These are phyloP conservation scores for Scutellaria galericulata DNA, from an alignment of 257 asterid genomes.

Conservation along the genomic window DNA sequence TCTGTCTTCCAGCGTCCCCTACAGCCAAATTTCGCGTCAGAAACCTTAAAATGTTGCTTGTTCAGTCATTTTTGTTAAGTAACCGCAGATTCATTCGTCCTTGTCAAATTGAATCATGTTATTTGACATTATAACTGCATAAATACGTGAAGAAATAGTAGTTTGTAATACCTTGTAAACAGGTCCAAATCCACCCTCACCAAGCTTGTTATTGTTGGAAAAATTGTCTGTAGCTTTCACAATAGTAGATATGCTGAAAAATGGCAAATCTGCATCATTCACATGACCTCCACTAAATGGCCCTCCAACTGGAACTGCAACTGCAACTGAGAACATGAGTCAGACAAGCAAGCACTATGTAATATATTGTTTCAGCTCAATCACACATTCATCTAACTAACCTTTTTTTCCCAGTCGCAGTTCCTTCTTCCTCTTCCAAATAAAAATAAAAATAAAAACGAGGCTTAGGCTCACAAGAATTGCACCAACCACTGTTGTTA, in stretches of 20 bases:
- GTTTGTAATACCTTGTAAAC: not conserved
- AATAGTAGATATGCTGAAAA: constrained; percentile 3
- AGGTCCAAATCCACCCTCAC: constrained; percentile 27
- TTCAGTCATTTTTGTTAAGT: not conserved
- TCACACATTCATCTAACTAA: not conserved
- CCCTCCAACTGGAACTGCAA: not conserved
- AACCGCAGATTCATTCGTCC: too few relatives aligned
- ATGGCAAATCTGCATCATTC: constrained; percentile 14
- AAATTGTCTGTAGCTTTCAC: not conserved
- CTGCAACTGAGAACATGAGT: not conserved
- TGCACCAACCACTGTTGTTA: not conserved
- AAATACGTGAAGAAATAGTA: not conserved
- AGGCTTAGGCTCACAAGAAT: not conserved
- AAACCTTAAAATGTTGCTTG: not conserved
- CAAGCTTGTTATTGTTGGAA: not conserved
- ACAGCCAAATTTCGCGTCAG: not conserved
- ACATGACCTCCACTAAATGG: not conserved
- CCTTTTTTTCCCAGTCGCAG: not conserved
- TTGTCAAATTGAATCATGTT: too few relatives aligned
- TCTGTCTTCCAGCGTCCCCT: constrained; percentile 20
- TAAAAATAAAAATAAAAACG: too few relatives aligned
- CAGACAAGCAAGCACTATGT: not conserved
- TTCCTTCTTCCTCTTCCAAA: not conserved
- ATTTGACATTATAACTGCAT: not conserved
- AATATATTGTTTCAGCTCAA: not conserved